phyloP scores from a whole-genome alignment of 371 early-diverging fungal genomes.

The Cladochytrium tenue region DNA sequence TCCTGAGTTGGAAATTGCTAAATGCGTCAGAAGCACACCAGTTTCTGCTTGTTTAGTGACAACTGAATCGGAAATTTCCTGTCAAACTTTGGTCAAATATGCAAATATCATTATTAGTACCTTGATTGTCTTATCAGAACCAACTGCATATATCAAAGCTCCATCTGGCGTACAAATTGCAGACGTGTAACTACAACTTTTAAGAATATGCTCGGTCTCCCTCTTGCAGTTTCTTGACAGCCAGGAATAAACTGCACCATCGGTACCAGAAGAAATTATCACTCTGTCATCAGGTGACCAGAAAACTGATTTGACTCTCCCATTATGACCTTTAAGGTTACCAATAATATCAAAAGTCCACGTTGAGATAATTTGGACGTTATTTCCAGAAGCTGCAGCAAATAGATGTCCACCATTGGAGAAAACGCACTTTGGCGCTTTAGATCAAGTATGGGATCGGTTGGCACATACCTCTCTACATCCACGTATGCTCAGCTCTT shows the following conservation, averaged over 20 bases:
- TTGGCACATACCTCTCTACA: slow-evolving; percentile 47
- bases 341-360: slow-evolving; percentile 55
- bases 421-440: slow-evolving; percentile 43
- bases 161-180: slow-evolving; percentile 44
- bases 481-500: slow-evolving; percentile 50
- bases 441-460: background rate
- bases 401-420: slow-evolving; percentile 61
- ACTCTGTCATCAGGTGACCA: slow-evolving; percentile 54
- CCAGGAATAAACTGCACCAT: slow-evolving; percentile 61
- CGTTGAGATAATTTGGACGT: slow-evolving; percentile 50
- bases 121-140: slow-evolving; percentile 50
- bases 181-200: slow-evolving; percentile 48
- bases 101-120: slow-evolving; percentile 13
- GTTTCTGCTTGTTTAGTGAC: slow-evolving; percentile 48
- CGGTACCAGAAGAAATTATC: slow-evolving; percentile 50
- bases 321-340: slow-evolving; percentile 59
- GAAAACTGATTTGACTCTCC: slow-evolving; percentile 48
- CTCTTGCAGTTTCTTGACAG: slow-evolving; percentile 45
- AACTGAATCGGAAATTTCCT: slow-evolving; percentile 58
- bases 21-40: slow-evolving; percentile 43
- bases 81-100: background rate
- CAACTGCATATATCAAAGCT: slow-evolving; percentile 49
- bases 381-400: slow-evolving; percentile 55
- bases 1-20: slow-evolving; percentile 49
- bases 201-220: slow-evolving; percentile 54